These are phyloP conservation scores for Penicillium expansum DNA, from an alignment of 2,329 filamentous ascomycete genomes.

Conservation along the genomic window DNA sequence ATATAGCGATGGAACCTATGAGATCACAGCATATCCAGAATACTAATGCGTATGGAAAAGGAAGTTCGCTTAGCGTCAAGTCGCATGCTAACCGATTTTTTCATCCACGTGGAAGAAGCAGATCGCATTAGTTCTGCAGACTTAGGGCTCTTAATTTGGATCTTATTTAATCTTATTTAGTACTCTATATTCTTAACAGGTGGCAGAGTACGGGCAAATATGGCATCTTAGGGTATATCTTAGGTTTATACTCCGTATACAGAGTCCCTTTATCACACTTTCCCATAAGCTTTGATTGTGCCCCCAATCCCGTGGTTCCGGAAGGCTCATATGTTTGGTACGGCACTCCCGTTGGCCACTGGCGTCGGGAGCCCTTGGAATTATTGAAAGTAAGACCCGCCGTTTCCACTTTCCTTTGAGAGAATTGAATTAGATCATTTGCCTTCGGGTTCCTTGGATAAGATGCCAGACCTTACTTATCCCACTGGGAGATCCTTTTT, in stretches of 20 bases:
- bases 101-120: background rate
- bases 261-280: no score
- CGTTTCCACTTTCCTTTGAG: constrained; percentile 9
- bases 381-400: constrained; percentile 11
- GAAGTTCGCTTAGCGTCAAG: background rate
- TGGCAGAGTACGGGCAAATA: no score
- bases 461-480: no score
- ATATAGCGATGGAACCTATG: background rate
- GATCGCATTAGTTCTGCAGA: background rate
- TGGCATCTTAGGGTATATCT: no score
- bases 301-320: background rate
- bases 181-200: no score
- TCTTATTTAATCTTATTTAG: no score
- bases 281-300: background rate
- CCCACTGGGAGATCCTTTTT: background rate
- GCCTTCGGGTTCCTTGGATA: no score
- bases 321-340: background rate
- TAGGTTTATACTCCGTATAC: no score
- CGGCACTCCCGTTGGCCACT: constrained; percentile 7
- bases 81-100: background rate
- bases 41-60: background rate
- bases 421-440: no score
- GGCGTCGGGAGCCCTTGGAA: background rate
- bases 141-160: background rate
- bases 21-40: background rate